Percentiles rank a stretch among this genome's conserved stretches.
Evolutionary conservation across 2,329 filamentous ascomycete genomes (phyloP).

Genomic region (Tetracladium maxilliforme): DNA sequence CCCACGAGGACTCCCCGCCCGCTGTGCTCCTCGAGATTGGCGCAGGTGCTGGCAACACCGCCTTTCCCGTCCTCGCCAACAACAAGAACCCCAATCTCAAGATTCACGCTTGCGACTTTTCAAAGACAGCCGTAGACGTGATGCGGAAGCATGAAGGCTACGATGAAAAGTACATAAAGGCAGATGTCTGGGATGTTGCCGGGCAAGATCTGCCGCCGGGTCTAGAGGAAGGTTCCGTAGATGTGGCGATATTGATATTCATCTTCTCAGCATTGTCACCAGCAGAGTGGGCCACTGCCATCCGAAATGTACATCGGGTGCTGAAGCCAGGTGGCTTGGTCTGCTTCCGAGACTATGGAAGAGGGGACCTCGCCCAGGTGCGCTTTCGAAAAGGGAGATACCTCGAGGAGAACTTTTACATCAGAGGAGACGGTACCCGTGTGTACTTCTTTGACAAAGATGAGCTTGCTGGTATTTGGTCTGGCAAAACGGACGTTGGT

Average conservation of each 20-base stretch:
- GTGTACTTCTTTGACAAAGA: constrained; percentile 95
- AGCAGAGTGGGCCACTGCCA: constrained; percentile 66
- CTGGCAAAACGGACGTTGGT: constrained; percentile 10
- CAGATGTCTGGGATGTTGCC: constrained; percentile 90
- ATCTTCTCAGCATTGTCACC: constrained; percentile 90
- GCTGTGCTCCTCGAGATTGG: constrained; percentile 76
- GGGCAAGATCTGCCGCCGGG: constrained; percentile 60
- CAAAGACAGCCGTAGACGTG: constrained; percentile 84
- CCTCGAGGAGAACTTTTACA: constrained; percentile 94
- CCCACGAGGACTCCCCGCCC: constrained; percentile 51
- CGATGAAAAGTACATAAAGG: constrained; percentile 55
- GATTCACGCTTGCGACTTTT: constrained; percentile 93
- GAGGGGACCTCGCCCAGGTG: constrained; percentile 90
- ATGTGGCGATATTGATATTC: constrained; percentile 90
- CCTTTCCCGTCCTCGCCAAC: constrained; percentile 74
- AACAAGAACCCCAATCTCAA: constrained; percentile 73
- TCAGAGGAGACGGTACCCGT: constrained; percentile 84
- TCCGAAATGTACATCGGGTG: constrained; percentile 66
- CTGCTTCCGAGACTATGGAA: constrained; percentile 90
- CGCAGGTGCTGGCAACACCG: constrained; percentile 90
- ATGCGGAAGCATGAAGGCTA: constrained; percentile 74
- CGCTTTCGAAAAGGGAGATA: constrained; percentile 93
- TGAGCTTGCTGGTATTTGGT: constrained; percentile 71
- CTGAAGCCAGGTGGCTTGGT: constrained; percentile 89
- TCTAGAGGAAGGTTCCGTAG: constrained; percentile 64